These are phyloP conservation scores for Termitomyces sp. DNA, from an alignment of 768 basidiomycete species.

Conservation along the genomic window DNA sequence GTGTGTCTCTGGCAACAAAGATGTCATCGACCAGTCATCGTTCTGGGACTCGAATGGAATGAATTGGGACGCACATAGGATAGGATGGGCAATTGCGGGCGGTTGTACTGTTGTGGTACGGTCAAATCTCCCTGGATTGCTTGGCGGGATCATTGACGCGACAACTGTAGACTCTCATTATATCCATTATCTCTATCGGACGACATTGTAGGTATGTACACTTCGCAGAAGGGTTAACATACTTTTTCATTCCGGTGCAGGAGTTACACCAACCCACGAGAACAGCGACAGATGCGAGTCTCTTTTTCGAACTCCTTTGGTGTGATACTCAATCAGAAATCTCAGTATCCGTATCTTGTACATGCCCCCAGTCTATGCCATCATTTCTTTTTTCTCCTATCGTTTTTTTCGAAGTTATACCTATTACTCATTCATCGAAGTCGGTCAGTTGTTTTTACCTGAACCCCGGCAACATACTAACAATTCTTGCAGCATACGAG, in stretches of 20 bases:
- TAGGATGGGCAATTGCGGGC: slow-evolving; percentile 75
- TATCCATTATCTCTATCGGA: slow-evolving; percentile 52
- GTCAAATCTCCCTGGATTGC: slow-evolving; percentile 3
- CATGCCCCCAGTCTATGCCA: slow-evolving; percentile 79
- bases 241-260: slow-evolving; percentile 31
- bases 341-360: slow-evolving; percentile 72
- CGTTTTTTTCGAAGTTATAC: slow-evolving; percentile 78
- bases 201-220: slow-evolving; percentile 59
- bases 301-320: slow-evolving; percentile 1
- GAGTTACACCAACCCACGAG: slow-evolving; percentile 63
- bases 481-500: slow-evolving; percentile 54
- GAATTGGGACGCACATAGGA: slow-evolving; percentile 60
- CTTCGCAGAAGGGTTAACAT: background rate
- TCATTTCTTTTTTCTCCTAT: slow-evolving; percentile 85
- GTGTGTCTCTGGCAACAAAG: slow-evolving; percentile 50
- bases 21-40: slow-evolving; percentile 49
- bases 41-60: slow-evolving; percentile 57
- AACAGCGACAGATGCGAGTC: slow-evolving; percentile 80
- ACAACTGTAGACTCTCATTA: slow-evolving; percentile 49
- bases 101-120: slow-evolving; percentile 51
- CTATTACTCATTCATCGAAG: slow-evolving; percentile 43
- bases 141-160: background rate
- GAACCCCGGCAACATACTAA: background rate
- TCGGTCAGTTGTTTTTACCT: slow-evolving; percentile 25
- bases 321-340: background rate